Evolutionary conservation across 2,329 filamentous ascomycete genomes (phyloP).

Genomic region (Beauveria sp.): DNA sequence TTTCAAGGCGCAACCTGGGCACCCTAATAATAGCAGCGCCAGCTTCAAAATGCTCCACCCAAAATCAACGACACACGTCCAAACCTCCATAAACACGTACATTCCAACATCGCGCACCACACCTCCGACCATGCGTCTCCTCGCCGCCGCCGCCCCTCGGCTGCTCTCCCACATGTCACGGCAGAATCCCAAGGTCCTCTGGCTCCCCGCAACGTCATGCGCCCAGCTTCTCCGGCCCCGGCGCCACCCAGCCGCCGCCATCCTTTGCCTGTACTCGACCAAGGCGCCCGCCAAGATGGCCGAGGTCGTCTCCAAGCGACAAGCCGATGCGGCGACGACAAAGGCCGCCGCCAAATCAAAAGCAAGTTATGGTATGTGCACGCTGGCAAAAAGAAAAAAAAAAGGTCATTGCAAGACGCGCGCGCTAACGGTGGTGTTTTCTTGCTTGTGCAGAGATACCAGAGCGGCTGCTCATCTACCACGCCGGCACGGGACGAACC

Average conservation of each 20-base stretch:
- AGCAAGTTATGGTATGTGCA: not conserved
- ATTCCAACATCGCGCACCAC: not conserved
- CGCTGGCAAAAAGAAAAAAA: not conserved
- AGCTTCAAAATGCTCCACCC: slow-evolving; percentile 1
- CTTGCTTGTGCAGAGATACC: slow-evolving; percentile 37
- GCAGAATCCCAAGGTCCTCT: not conserved
- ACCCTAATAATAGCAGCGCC: not conserved
- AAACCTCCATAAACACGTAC: not conserved
- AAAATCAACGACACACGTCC: not conserved
- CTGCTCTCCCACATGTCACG: not conserved
- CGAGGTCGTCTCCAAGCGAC: slow-evolving; percentile 4
- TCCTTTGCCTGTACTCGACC: not conserved
- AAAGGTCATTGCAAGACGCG: not conserved
- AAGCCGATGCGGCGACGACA: not conserved
- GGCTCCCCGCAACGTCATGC: not conserved
- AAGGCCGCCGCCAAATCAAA: not conserved
- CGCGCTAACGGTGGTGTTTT: not conserved
- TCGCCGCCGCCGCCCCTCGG: not conserved
- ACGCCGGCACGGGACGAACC: slow-evolving; percentile 60
- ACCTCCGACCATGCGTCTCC: not conserved
- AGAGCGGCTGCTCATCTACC: slow-evolving; percentile 62
- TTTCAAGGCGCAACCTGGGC: too few species aligned
- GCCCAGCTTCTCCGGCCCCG: not conserved
- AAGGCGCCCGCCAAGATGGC: not conserved
- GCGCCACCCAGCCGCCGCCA: not conserved